phyloP scores from a whole-genome alignment of 768 basidiomycete genomes.

The Hemileccinum rubropunctum region DNA sequence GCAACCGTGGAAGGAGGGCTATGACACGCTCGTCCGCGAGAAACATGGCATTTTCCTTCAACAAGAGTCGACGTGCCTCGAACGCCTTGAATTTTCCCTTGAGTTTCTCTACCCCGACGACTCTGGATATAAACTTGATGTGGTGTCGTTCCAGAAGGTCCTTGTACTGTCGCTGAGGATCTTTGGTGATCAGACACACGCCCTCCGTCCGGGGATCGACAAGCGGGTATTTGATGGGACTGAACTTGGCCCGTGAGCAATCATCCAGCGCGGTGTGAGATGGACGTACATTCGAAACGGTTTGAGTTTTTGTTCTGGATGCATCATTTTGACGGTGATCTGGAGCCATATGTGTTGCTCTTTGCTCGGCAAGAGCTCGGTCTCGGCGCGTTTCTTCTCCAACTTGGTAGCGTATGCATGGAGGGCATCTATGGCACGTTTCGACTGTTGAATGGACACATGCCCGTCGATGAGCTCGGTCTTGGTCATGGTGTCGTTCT shows the following conservation, averaged over 20 bases:
- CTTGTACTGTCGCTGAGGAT: slow-evolving; percentile 95
- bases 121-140: slow-evolving; percentile 88
- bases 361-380: slow-evolving; percentile 69
- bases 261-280: background rate
- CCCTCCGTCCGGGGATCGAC: slow-evolving; percentile 79
- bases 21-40: slow-evolving; percentile 90
- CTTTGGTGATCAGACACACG: slow-evolving; percentile 91
- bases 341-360: slow-evolving; percentile 90
- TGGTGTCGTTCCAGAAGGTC: slow-evolving; percentile 75
- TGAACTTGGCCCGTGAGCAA: slow-evolving; percentile 9
- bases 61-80: slow-evolving; percentile 76
- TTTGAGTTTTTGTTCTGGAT: slow-evolving; percentile 71
- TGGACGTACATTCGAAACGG: slow-evolving; percentile 77
- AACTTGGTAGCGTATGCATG: slow-evolving; percentile 65
- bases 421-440: slow-evolving; percentile 77
- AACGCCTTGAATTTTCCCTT: slow-evolving; percentile 90
- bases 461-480: slow-evolving; percentile 63
- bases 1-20: slow-evolving; percentile 78
- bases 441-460: slow-evolving; percentile 71
- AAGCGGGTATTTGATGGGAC: slow-evolving; percentile 76
- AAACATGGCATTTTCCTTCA: slow-evolving; percentile 90
- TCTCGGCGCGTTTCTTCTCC: slow-evolving; percentile 63
- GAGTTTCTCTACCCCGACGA: slow-evolving; percentile 88
- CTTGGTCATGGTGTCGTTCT: slow-evolving; percentile 36
- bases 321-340: slow-evolving; percentile 81